Evolutionary conservation across 148 eudicot genomes (phyloP).

Genomic region (Fagopyrum tataricum): DNA sequence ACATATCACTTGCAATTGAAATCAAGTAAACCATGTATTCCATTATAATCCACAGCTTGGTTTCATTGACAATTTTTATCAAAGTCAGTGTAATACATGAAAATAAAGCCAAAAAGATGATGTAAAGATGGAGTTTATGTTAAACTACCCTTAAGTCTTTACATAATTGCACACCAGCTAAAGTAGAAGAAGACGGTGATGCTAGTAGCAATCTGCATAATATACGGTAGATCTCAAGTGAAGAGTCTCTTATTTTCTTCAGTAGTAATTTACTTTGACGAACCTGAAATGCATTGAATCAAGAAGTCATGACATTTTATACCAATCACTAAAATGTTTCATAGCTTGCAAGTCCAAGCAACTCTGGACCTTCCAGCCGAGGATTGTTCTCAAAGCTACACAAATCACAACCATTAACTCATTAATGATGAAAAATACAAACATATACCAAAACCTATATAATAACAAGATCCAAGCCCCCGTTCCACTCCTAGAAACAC

Average conservation of each 20-base stretch:
- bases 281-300: slow-evolving; percentile 39
- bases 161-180: slow-evolving; percentile 60
- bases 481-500: background rate
- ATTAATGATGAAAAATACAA: background rate
- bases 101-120: background rate
- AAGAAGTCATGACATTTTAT: background rate
- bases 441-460: too few species aligned
- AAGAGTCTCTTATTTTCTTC: slow-evolving; percentile 45
- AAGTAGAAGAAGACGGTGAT: slow-evolving; percentile 42
- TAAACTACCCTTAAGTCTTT: slow-evolving; percentile 34
- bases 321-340: too few species aligned
- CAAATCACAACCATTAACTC: background rate
- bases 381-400: slow-evolving; percentile 15
- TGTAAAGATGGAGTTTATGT: background rate
- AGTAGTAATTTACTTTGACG: slow-evolving; percentile 53
- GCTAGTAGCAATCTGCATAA: slow-evolving; percentile 50
- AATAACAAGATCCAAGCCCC: background rate
- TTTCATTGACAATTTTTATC: slow-evolving; percentile 31
- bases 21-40: too few species aligned
- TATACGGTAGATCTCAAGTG: slow-evolving; percentile 47
- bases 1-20: too few species aligned
- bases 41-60: too few species aligned
- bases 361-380: slow-evolving; percentile 9
- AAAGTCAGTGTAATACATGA: slow-evolving; percentile 17
- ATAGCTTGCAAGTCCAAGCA: slow-evolving; percentile 15